Base-by-base conservation (phyloP, 2,329 filamentous ascomycete genomes). In the Ampelomyces quisqualis region DNA sequence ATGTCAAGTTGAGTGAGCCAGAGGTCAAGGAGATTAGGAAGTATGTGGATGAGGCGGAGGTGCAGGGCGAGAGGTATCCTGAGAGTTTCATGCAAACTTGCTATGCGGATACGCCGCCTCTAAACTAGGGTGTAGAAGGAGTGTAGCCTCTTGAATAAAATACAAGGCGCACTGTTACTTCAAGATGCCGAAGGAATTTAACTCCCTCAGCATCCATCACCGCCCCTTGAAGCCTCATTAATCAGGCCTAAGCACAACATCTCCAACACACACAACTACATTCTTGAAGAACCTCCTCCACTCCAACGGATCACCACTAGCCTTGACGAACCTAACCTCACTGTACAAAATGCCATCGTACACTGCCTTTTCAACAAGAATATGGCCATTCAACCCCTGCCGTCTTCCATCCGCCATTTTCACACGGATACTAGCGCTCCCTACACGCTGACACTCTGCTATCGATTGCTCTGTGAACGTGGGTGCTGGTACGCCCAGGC, bases 271-370 rank as follows among this genome's bases (percentile, higher is more conserved):
- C 49, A 94, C 76, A 20, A 88, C 88, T n/a, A 96, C 80, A 68
- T 89, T 90, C 72, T 98, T 98, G 76, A 98, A 98, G 65, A 98
- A 89, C 22, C 93, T 77, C 46, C 93, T 81, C 93, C 94, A 98
- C 73, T 97, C 91, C 34, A 98, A 72, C 4, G 93, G 93, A 73
- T 98, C 93, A 5, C 93, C 93, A 72, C 95, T 96, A 38, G 88
- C 79, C 72, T 98, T 98, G 53, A 94, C 80, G 64, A 98, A 97
- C 36, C 89, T 79, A 19, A 96, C 87, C 67, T 96, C 90, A 43
- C 57, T 60, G 17, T 90, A 77, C 21, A 91, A 69, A 46, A 86
- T 84, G 13, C 71, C 73, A 1, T 72, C 78, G 50, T 85, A 76
- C 64, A 74, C 78, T 56, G 90, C 84, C 68, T 73, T 79, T 61